A percentile compares a stretch with the other conserved stretches of the same genome.
These are phyloP conservation scores for Kodamaea arcana DNA, from an alignment of 1,139 yeast species.

Conservation along the genomic window DNA sequence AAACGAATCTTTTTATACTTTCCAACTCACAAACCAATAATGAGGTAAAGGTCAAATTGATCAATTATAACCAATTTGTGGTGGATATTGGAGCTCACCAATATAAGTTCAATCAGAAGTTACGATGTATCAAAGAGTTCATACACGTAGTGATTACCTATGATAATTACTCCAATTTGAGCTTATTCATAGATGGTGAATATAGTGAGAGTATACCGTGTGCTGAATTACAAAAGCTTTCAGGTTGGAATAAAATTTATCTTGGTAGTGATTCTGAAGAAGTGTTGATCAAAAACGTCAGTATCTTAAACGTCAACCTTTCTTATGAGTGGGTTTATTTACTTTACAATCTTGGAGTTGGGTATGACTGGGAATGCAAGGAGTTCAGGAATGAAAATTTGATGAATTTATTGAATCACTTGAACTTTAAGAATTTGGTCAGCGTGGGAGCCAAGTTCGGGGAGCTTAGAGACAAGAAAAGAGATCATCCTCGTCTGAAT, in stretches of 20 bases:
- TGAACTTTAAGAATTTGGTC: slow-evolving; percentile 24
- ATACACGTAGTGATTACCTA: slow-evolving; percentile 36
- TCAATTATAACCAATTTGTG: slow-evolving; percentile 30
- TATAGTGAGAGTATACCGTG: slow-evolving; percentile 45
- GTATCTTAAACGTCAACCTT: slow-evolving; percentile 25
- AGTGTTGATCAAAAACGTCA: slow-evolving; percentile 29
- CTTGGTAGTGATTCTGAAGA: slow-evolving; percentile 31
- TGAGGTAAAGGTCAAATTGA: slow-evolving; percentile 23
- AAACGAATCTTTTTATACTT: slow-evolving; percentile 22
- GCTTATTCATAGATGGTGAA: slow-evolving; percentile 39
- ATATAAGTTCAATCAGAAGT: slow-evolving; percentile 29
- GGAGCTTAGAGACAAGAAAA: slow-evolving; percentile 16
- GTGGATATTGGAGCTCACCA: slow-evolving; percentile 24
- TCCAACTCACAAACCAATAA: slow-evolving; percentile 23
- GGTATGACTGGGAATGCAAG: slow-evolving; percentile 35
- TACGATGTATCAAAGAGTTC: slow-evolving; percentile 18
- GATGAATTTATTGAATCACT: slow-evolving; percentile 26
- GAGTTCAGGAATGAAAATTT: slow-evolving; percentile 32
- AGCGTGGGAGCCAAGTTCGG: slow-evolving; percentile 23
- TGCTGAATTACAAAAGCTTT: slow-evolving; percentile 28
- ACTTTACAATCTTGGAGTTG: slow-evolving; percentile 36
- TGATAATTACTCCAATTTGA: slow-evolving; percentile 35
- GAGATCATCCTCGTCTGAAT: not conserved
- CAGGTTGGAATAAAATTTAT: slow-evolving; percentile 38
- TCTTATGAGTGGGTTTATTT: slow-evolving; percentile 38